A percentile compares a stretch with the other conserved stretches of the same genome.
Conservation (phyloP, 2,329 filamentous ascomycete species). For the Fusarium sp. region DNA sequence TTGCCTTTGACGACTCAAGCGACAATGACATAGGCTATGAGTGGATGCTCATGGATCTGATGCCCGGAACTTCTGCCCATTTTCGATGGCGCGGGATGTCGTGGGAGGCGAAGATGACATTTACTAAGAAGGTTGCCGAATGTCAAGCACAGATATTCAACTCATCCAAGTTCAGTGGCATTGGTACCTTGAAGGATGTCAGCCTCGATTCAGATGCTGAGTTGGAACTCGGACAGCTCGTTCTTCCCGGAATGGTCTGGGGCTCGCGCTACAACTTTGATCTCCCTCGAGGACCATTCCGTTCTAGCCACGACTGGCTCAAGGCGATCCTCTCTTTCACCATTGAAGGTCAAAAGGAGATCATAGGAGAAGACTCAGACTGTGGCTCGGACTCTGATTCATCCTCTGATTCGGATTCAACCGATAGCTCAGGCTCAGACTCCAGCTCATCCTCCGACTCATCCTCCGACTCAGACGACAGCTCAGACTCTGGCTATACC, state of each 20-base stretch:
- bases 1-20: slow-evolving; percentile 47
- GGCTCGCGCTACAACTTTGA: too few relatives aligned
- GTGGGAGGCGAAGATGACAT: slow-evolving; percentile 46
- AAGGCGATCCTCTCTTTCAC: slow-evolving; percentile 47
- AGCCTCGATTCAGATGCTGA: neutral
- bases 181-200: slow-evolving; percentile 30
- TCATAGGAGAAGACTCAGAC: slow-evolving; percentile 36
- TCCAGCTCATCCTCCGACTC: neutral
- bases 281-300: slow-evolving; percentile 52
- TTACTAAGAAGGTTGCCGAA: slow-evolving; percentile 3
- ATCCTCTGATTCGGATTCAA: neutral
- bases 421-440: neutral
- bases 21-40: slow-evolving; percentile 54
- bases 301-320: slow-evolving; percentile 54
- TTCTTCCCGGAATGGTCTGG: too few relatives aligned
- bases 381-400: neutral
- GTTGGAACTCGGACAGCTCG: slow-evolving; percentile 30
- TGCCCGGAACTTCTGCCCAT: slow-evolving; percentile 42
- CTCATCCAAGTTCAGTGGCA: neutral
- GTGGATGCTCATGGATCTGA: slow-evolving; percentile 53
- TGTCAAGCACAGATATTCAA: slow-evolving; percentile 10
- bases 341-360: slow-evolving; percentile 43
- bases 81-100: slow-evolving; percentile 45
- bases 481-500: too few relatives aligned
- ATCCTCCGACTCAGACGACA: neutral